phyloP scores from a whole-genome alignment of 2,329 filamentous ascomycete species.

The Cordyceps javanica region DNA sequence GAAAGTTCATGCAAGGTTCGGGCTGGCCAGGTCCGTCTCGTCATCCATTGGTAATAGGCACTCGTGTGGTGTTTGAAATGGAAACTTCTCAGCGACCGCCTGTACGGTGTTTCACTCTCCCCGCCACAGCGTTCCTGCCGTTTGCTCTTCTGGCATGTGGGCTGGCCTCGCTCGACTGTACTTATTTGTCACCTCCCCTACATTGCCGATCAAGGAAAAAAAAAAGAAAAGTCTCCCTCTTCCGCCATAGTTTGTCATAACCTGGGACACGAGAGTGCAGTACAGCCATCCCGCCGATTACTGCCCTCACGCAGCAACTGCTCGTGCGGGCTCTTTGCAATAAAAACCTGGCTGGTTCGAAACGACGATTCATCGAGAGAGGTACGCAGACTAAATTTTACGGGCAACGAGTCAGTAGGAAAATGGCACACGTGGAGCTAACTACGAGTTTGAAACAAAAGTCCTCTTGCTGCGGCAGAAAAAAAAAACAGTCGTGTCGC shows the following conservation, averaged over 20 bases:
- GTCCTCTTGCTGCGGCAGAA: background rate
- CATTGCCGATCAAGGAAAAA: background rate
- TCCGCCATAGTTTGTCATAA: background rate
- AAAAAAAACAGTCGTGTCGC: background rate
- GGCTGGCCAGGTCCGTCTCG: background rate
- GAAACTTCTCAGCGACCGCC: background rate
- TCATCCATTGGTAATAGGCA: background rate
- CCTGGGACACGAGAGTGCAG: background rate
- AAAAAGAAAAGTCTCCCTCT: background rate
- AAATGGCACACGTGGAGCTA: background rate
- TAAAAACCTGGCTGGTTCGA: background rate
- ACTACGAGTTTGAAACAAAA: background rate
- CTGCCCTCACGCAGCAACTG: background rate
- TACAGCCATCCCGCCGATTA: background rate
- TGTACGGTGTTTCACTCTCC: slow-evolving; percentile 2
- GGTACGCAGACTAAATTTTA: background rate
- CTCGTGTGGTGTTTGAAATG: background rate
- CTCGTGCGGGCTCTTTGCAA: background rate
- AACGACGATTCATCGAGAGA: background rate
- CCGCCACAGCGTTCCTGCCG: background rate
- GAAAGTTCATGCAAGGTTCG: background rate
- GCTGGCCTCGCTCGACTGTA: background rate
- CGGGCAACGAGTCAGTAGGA: background rate
- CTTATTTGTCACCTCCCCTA: background rate
- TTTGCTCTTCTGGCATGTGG: background rate